phyloP scores from a whole-genome alignment of 2,329 filamentous ascomycete species.

The Cordyceps cateniannulata region DNA sequence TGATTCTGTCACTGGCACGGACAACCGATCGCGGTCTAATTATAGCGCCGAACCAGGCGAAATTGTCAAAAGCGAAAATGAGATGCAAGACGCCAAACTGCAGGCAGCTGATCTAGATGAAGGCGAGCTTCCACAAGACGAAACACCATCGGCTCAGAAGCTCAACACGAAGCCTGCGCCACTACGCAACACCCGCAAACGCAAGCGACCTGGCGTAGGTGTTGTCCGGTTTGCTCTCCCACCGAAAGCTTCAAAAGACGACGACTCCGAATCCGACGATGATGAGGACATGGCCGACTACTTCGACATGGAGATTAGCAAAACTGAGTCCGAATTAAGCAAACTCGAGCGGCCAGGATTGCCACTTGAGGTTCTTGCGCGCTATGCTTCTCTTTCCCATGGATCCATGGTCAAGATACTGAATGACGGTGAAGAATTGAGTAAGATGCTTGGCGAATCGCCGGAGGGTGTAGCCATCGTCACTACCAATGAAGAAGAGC shows the following conservation, averaged over 20 bases:
- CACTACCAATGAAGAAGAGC: conserved; percentile 13
- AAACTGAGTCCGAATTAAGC: conserved; percentile 43
- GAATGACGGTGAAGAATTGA: conserved; percentile 36
- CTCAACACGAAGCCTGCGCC: not conserved
- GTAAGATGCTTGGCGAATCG: conserved; percentile 36
- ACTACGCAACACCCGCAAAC: conserved; percentile 18
- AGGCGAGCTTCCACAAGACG: conserved; percentile 14
- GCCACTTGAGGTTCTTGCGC: conserved; percentile 36
- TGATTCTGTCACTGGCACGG: conserved; percentile 27
- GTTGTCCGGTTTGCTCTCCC: conserved; percentile 35
- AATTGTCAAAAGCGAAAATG: conserved; percentile 35
- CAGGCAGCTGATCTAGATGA: conserved; percentile 5
- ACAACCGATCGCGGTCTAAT: conserved; percentile 32
- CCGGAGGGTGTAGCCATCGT: conserved; percentile 26
- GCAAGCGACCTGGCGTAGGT: conserved; percentile 24
- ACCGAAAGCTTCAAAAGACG: conserved; percentile 27
- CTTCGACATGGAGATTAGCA: conserved; percentile 46
- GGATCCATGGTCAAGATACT: conserved; percentile 43
- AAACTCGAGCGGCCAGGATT: conserved; percentile 36
- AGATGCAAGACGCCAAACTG: conserved; percentile 19
- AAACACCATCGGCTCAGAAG: conserved; percentile 7
- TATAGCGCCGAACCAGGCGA: conserved; percentile 43
- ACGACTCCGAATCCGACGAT: conserved; percentile 44
- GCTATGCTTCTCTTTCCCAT: conserved; percentile 42
- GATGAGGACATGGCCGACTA: conserved; percentile 54